A percentile compares a stretch with the other conserved stretches of the same genome.
Conservation (phyloP, 2,329 filamentous ascomycete species). For the Colletotrichum ledebouriae region DNA sequence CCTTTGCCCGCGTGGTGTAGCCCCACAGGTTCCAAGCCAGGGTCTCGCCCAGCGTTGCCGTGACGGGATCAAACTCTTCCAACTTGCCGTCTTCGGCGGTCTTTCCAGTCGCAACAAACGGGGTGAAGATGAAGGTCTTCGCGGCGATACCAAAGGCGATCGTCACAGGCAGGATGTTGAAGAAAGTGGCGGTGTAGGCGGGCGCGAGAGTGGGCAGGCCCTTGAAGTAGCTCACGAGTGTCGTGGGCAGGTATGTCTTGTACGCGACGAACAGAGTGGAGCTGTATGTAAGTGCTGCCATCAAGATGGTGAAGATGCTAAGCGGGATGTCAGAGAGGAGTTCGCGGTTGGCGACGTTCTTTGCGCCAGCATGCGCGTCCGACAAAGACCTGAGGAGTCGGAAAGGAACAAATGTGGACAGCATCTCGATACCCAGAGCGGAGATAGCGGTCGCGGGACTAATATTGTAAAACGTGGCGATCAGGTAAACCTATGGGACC, state of each 20-base stretch:
- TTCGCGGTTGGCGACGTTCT: slow-evolving; percentile 69
- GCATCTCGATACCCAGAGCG: slow-evolving; percentile 75
- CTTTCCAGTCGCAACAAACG: slow-evolving; percentile 68
- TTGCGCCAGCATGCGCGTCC: slow-evolving; percentile 69
- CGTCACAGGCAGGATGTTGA: slow-evolving; percentile 71
- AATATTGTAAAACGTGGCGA: slow-evolving; percentile 83
- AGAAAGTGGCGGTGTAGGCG: slow-evolving; percentile 74
- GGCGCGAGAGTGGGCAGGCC: slow-evolving; percentile 76
- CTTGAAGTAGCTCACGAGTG: slow-evolving; percentile 82
- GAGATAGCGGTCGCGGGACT: slow-evolving; percentile 70
- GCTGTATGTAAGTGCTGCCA: slow-evolving; percentile 81
- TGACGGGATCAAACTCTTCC: slow-evolving; percentile 72
- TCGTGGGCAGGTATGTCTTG: slow-evolving; percentile 76
- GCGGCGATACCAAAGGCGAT: slow-evolving; percentile 76
- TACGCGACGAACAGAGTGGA: slow-evolving; percentile 79
- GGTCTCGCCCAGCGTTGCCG: slow-evolving; percentile 77
- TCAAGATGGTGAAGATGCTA: slow-evolving; percentile 73
- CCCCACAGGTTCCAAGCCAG: slow-evolving; percentile 81
- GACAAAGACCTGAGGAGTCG: slow-evolving; percentile 78
- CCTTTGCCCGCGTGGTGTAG: slow-evolving; percentile 72
- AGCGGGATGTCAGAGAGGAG: slow-evolving; percentile 75
- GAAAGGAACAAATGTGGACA: slow-evolving; percentile 80
- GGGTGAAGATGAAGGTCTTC: slow-evolving; percentile 82
- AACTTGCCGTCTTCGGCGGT: slow-evolving; percentile 63
- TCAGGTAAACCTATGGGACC: slow-evolving; percentile 73